Evolutionary conservation across 495 filamentous ascomycete genomes (phyloP), one percentile per base, ranked within the genome.

Genomic region (Penicillium verhagenii): DNA sequence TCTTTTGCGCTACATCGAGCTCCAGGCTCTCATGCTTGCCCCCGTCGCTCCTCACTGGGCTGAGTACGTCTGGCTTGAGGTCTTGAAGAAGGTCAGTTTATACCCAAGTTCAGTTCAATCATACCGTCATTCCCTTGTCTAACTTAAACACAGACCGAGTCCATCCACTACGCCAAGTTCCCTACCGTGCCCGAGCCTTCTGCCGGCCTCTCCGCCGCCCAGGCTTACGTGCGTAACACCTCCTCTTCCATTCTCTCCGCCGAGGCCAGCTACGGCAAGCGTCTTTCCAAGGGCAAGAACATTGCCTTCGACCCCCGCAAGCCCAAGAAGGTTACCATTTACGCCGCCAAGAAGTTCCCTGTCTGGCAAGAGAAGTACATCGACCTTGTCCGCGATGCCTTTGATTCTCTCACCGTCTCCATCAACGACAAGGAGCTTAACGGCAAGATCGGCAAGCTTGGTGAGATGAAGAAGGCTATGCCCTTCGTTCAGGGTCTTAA

Each of bases 391-490:
- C 84, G 86, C 50, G 80, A 86, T 53, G 73, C 82, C 29, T 88
- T 88, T 59, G 74, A 82, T 51, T 58, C 70, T 31, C 53, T 81
- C 37, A 81, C 64, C 53, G 56, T 90, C 54, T 67, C 65, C 20
- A 67, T 88, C 59, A 84, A 95, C 57, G 90, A 96, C 64, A 95
- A 94, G 76, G 82, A 81, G 50, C 74, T 97, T 18, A 89, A 82
- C 61, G 81, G 81, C 47, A 82, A 85, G 62, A 81, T 93, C 19
- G 82, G 79, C 61, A 92, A 92, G 74, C 82, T 94, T 64, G 80
- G 82, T 24, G 93, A 97, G 72, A 90, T 88, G 82, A 98, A 98
- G 83, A 91, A 93, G 72, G 93, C 90, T 23, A 97, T 97, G 94
- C 95, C 95, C 5, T 98, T 97, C 64, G 85, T 97, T 4, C 91